Evolutionary conservation across 257 asterid genomes (phyloP).

Genomic region (Craterostigma plantagineum): DNA sequence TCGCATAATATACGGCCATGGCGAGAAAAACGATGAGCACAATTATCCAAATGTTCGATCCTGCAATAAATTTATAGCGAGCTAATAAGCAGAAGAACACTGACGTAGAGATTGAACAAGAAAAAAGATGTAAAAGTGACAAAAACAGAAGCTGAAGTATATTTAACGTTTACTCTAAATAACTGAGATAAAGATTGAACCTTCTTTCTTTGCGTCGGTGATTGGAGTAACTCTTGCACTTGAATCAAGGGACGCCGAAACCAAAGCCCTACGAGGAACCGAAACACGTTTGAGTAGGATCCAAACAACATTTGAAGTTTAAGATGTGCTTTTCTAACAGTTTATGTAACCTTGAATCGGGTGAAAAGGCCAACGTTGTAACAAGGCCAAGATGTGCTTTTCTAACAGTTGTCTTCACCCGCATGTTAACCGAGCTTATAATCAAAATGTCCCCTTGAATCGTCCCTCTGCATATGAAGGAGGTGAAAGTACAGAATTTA

Average conservation of each 20-base stretch:
- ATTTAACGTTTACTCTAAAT: background rate
- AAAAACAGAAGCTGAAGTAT: background rate
- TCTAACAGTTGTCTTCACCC: conserved; percentile 33
- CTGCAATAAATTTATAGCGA: no score
- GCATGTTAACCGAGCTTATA: conserved; percentile 30
- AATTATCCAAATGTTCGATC: conserved; percentile 41
- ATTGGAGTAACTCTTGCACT: conserved; percentile 63
- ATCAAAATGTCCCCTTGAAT: conserved; percentile 54
- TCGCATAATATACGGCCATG: conserved; percentile 30
- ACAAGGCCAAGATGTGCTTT: conserved; percentile 90
- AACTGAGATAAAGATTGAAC: conserved; percentile 13
- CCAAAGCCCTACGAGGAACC: conserved; percentile 38
- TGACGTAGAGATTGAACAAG: no score
- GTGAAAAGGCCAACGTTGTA: conserved; percentile 64
- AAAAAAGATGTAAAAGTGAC: no score
- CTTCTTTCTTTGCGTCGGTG: conserved; percentile 36
- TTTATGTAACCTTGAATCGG: conserved; percentile 53
- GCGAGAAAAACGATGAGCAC: conserved; percentile 40
- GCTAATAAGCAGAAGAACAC: no score
- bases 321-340: no score
- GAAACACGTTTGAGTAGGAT: conserved; percentile 7
- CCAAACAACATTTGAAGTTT: conserved; percentile 1
- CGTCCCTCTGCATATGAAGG: conserved; percentile 91
- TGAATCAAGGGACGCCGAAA: conserved; percentile 77
- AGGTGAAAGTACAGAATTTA: no score